Evolutionary conservation across 1,139 yeast species (phyloP).

Genomic region (Kazachstania sp.): DNA sequence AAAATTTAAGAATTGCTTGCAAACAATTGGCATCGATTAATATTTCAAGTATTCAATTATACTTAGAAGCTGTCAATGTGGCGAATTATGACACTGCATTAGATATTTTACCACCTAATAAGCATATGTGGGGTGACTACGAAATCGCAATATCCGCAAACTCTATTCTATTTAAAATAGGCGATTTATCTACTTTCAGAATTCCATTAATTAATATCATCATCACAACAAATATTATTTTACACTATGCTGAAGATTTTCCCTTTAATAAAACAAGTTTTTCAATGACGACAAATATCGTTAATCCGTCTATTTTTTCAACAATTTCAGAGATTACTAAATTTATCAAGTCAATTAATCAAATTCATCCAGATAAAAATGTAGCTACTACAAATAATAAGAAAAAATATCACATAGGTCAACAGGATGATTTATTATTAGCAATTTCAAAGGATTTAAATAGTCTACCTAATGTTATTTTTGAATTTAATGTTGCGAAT

Average conservation of each 20-base stretch:
- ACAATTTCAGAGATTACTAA: constrained; percentile 18
- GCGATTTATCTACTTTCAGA: constrained; percentile 16
- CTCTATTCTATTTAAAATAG: constrained; percentile 15
- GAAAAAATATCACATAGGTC: not conserved
- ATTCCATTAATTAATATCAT: constrained; percentile 25
- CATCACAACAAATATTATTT: constrained; percentile 21
- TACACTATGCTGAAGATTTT: constrained; percentile 13
- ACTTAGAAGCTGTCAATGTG: constrained; percentile 18
- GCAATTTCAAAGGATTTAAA: constrained; percentile 4
- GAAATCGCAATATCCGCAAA: constrained; percentile 26
- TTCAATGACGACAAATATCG: constrained; percentile 20
- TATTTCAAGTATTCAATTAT: constrained; percentile 24
- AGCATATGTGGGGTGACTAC: constrained; percentile 14
- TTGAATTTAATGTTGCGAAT: constrained; percentile 19
- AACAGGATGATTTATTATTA: not conserved
- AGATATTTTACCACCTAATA: constrained; percentile 15
- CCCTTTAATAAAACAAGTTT: constrained; percentile 16
- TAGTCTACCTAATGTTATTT: constrained; percentile 15
- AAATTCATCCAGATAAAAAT: not conserved
- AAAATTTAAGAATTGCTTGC: constrained; percentile 18
- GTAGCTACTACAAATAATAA: not conserved
- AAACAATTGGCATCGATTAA: constrained; percentile 11
- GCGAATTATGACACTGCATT: constrained; percentile 17
- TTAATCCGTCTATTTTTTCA: constrained; percentile 25
- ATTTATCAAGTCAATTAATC: constrained; percentile 6